Evolutionary conservation across 2,329 filamentous ascomycete species (phyloP).

Genomic region (Ophiostoma sp.): DNA sequence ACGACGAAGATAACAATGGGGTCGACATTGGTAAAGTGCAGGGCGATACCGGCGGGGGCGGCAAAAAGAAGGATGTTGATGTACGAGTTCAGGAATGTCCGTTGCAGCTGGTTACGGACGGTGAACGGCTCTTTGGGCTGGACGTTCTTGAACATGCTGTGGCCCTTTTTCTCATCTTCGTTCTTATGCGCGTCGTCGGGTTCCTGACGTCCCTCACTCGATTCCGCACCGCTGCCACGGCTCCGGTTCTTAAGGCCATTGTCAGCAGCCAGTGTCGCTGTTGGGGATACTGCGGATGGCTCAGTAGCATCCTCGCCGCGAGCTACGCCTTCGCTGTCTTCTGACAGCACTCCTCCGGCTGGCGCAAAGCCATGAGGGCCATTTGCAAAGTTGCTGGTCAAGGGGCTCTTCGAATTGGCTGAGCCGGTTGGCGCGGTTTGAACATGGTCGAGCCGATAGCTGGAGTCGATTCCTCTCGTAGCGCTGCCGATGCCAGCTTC

Average conservation of each 20-base stretch:
- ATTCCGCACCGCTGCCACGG: conserved; percentile 28
- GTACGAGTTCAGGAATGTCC: conserved; percentile 75
- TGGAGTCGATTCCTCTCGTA: conserved; percentile 24
- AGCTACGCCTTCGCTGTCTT: conserved; percentile 4
- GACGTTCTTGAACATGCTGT: conserved; percentile 42
- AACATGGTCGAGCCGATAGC: conserved; percentile 33
- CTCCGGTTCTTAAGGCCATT: conserved; percentile 26
- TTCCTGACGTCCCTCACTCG: conserved; percentile 16
- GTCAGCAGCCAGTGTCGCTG: conserved; percentile 17
- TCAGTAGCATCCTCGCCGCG: conserved; percentile 2
- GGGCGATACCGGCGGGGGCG: conserved; percentile 71
- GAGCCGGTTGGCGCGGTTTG: conserved; percentile 17
- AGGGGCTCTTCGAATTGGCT: conserved; percentile 13
- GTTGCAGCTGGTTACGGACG: conserved; percentile 59
- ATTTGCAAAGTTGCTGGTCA: conserved; percentile 11
- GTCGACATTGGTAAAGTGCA: conserved; percentile 52
- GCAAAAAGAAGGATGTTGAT: conserved; percentile 77
- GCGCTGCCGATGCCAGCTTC: conserved; percentile 31
- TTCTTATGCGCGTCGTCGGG: conserved; percentile 28
- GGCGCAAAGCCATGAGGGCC: conserved; percentile 7
- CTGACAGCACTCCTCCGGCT: conserved; percentile 12
- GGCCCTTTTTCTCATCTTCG: conserved; percentile 39
- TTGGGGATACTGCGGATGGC: conserved; percentile 18
- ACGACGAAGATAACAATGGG: conserved; percentile 69
- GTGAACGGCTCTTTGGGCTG: conserved; percentile 54